These are phyloP conservation scores for Capsicum baccatum DNA, from an alignment of 257 asterid species.

Conservation along the genomic window DNA sequence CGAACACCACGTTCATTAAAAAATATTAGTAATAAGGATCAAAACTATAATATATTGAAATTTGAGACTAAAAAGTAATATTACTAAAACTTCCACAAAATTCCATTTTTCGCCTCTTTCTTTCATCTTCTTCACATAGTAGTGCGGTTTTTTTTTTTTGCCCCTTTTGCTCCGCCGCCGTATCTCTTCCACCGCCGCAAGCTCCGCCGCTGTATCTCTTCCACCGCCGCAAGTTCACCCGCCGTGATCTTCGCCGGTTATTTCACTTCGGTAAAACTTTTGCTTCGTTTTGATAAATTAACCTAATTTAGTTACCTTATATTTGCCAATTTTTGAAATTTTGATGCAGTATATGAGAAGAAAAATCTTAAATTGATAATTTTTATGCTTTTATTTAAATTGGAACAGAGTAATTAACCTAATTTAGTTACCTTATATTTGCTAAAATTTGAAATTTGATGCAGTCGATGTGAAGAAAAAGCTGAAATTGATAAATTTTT, in stretches of 20 bases:
- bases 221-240: not conserved
- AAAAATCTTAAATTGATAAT: not conserved
- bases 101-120: not conserved
- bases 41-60: not conserved
- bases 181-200: not conserved
- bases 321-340: not conserved
- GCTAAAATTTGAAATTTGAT: no score
- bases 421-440: no score
- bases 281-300: not conserved
- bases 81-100: not conserved
- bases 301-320: not conserved
- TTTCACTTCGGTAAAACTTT: not conserved
- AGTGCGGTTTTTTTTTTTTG: not conserved
- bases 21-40: not conserved
- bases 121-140: not conserved
- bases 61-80: not conserved
- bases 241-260: not conserved
- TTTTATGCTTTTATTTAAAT: not conserved
- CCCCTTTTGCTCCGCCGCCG: no score
- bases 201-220: conserved; percentile 4
- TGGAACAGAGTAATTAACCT: not conserved
- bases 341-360: not conserved
- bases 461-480: no score
- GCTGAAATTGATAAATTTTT: no score
- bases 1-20: no score